Evolutionary conservation across 257 asterid genomes (phyloP).

Genomic region (Nicotiana noctiflora): DNA sequence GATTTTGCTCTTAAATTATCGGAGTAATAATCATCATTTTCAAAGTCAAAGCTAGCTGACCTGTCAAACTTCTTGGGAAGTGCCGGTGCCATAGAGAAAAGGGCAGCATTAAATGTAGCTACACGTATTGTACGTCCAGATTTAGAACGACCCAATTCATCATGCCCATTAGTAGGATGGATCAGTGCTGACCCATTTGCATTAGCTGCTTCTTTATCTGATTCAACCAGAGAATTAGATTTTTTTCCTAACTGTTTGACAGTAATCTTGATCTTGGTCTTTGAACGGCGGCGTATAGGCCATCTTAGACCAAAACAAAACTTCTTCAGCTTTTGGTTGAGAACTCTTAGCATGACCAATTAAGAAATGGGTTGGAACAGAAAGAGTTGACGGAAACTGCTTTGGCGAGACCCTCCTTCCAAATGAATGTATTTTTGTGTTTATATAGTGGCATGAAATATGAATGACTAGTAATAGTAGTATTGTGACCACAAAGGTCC

Average conservation of each 20-base stretch:
- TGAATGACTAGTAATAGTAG: background rate
- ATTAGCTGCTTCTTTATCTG: constrained; percentile 10
- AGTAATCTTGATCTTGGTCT: constrained; percentile 38
- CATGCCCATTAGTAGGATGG: constrained; percentile 44
- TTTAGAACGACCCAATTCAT: constrained; percentile 33
- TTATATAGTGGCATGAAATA: constrained; percentile 17
- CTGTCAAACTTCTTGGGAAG: constrained; percentile 33
- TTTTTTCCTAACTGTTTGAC: constrained; percentile 52
- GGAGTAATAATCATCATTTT: constrained; percentile 17
- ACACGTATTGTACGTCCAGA: constrained; percentile 33
- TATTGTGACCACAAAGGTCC: background rate
- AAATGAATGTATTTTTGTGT: background rate
- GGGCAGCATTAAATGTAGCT: constrained; percentile 93
- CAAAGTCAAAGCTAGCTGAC: constrained; percentile 28
- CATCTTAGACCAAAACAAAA: constrained; percentile 51
- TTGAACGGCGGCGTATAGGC: constrained; percentile 51
- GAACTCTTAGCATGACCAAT: constrained; percentile 35
- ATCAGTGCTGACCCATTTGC: constrained; percentile 54
- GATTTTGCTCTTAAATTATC: constrained; percentile 33
- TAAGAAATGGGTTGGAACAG: background rate
- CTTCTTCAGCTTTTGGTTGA: constrained; percentile 49
- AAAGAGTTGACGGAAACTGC: background rate
- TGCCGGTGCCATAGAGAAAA: constrained; percentile 95
- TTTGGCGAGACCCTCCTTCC: background rate
- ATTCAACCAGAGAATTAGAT: constrained; percentile 19